phyloP scores from a whole-genome alignment of 768 basidiomycete genomes.

The Crepidotus variabilis region DNA sequence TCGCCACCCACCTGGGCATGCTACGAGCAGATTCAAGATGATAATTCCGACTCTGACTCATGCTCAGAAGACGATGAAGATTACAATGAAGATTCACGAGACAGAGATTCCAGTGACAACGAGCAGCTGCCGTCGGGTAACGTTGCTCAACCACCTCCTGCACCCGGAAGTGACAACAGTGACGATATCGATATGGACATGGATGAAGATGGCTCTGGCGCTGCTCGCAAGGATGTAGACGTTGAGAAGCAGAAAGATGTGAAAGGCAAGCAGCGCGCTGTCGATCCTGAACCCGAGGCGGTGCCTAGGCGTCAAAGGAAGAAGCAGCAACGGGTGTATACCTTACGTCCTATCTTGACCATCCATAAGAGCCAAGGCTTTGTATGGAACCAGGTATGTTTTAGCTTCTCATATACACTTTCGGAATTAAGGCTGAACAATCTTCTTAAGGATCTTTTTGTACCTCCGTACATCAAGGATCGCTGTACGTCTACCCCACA shows the following conservation, averaged over 20 bases:
- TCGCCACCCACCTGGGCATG: conserved; percentile 87
- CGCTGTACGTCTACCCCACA: conserved; percentile 58
- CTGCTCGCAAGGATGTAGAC: conserved; percentile 22
- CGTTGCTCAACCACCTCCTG: conserved; percentile 17
- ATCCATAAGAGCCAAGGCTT: conserved; percentile 87
- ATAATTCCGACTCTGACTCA: conserved; percentile 55
- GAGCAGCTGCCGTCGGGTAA: conserved; percentile 15
- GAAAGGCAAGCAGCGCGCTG: conserved; percentile 80
- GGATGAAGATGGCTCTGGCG: conserved; percentile 43
- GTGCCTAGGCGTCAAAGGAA: conserved; percentile 41
- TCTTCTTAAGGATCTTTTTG: conserved; percentile 66
- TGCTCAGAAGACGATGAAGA: conserved; percentile 72
- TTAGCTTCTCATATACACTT: background rate
- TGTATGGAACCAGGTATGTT: conserved; percentile 83
- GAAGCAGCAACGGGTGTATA: conserved; percentile 53
- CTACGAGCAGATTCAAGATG: conserved; percentile 83
- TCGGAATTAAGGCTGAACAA: conserved; percentile 19
- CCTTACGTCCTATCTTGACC: conserved; percentile 78
- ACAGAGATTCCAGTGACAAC: conserved; percentile 32
- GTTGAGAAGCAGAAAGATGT: conserved; percentile 51
- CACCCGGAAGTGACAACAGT: conserved; percentile 15
- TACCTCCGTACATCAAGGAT: conserved; percentile 88
- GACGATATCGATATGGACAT: conserved; percentile 51
- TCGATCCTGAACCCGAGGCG: conserved; percentile 59
- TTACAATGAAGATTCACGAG: conserved; percentile 30